phyloP scores from a whole-genome alignment of 495 filamentous ascomycete species.

The Ramalina intermedia region DNA sequence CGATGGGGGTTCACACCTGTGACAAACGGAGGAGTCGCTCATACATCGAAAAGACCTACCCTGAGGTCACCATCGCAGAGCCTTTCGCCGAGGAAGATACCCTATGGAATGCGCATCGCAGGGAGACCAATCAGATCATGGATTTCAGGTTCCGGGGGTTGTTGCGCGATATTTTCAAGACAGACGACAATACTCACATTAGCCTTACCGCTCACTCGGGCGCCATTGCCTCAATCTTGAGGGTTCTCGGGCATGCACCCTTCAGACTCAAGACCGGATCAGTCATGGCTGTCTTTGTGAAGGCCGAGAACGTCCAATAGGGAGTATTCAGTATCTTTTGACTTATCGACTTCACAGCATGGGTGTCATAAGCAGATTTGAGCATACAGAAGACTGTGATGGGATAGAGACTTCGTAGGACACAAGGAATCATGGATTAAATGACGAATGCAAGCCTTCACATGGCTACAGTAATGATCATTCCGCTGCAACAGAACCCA shows the following conservation, averaged over 20 bases:
- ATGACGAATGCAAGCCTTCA: too few species aligned
- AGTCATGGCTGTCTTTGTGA: constrained; percentile 54
- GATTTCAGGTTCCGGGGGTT: constrained; percentile 36
- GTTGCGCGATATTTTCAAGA: constrained; percentile 50
- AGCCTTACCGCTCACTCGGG: constrained; percentile 58
- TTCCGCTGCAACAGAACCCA: too few species aligned
- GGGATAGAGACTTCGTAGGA: too few species aligned
- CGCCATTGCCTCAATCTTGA: constrained; percentile 42
- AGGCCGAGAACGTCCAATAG: constrained; percentile 25
- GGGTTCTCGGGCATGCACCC: constrained; percentile 42
- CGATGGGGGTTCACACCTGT: constrained; percentile 64
- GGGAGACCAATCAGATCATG: constrained; percentile 39
- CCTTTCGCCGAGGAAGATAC: constrained; percentile 49
- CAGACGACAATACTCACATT: constrained; percentile 43
- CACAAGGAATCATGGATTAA: too few species aligned
- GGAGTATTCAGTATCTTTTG: too few species aligned
- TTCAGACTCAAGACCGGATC: constrained; percentile 53
- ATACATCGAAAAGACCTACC: constrained; percentile 42
- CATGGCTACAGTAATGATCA: too few species aligned
- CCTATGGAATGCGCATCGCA: constrained; percentile 40
- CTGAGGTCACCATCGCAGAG: constrained; percentile 43
- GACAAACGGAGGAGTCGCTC: constrained; percentile 47
- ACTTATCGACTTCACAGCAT: too few species aligned
- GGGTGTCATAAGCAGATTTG: too few species aligned
- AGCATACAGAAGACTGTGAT: too few species aligned